These are phyloP conservation scores for Acanthamoeba triangularis DNA, from an alignment of 208 protist genomes.

Conservation along the genomic window DNA sequence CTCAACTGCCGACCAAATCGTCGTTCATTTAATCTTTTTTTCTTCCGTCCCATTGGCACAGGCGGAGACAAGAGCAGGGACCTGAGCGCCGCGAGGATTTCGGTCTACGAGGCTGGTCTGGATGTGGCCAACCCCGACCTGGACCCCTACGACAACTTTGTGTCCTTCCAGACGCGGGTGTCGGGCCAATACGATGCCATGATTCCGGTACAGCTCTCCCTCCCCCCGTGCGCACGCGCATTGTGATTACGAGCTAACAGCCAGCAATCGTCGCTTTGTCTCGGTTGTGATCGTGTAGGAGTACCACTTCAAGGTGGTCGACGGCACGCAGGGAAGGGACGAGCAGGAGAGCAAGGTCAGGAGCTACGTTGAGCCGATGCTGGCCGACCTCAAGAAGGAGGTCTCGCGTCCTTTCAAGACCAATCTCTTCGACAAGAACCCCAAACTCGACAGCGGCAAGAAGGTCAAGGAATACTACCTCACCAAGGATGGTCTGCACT, in stretches of 20 bases:
- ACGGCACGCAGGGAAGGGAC: slow-evolving; percentile 2
- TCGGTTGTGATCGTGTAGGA: not conserved
- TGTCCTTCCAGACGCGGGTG: slow-evolving; percentile 74
- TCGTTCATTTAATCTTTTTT: not conserved
- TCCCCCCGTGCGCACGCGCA: not conserved
- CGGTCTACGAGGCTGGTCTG: slow-evolving; percentile 74
- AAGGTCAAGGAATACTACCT: slow-evolving; percentile 70
- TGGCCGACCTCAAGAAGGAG: slow-evolving; percentile 44
- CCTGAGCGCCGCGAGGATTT: slow-evolving; percentile 39
- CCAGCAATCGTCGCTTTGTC: too few relatives aligned
- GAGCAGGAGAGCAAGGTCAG: slow-evolving; percentile 59
- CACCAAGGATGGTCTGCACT: slow-evolving; percentile 60
- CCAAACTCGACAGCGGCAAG: slow-evolving; percentile 60
- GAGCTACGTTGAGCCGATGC: slow-evolving; percentile 63
- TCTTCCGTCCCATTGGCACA: not conserved
- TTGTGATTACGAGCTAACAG: not conserved
- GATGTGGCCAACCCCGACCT: slow-evolving; percentile 74
- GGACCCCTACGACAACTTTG: slow-evolving; percentile 74
- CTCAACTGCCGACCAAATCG: not conserved
- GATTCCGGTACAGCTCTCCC: slow-evolving; percentile 7
- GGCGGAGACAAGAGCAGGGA: slow-evolving; percentile 52
- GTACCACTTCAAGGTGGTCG: slow-evolving; percentile 38
- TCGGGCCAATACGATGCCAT: slow-evolving; percentile 58
- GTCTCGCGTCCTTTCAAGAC: slow-evolving; percentile 57
- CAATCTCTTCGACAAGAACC: slow-evolving; percentile 54